Percentiles rank a stretch among this genome's conserved stretches.
These are phyloP conservation scores for Diospyros kaki DNA, from an alignment of 148 eudicot species.

Conservation along the genomic window DNA sequence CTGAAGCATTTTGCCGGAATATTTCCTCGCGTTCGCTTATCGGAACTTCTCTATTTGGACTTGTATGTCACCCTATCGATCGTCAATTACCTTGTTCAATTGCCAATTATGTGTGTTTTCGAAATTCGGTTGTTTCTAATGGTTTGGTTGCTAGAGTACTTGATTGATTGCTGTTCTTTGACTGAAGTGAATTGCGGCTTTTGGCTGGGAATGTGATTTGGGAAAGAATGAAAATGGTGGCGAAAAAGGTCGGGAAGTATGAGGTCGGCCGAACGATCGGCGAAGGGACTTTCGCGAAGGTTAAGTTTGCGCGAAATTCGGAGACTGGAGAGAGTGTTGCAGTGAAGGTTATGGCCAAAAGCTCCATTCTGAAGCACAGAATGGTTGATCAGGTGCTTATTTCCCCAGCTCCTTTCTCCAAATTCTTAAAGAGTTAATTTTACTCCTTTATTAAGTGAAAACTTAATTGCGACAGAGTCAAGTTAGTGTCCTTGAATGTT, in stretches of 20 bases:
- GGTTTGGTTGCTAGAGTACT: neutral
- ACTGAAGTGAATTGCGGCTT: conserved; percentile 5
- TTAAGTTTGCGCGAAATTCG: conserved; percentile 59
- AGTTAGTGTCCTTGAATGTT: neutral
- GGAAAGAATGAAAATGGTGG: conserved; percentile 19
- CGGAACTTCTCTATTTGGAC: too few species aligned
- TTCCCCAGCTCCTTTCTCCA: neutral
- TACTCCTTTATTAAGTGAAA: neutral
- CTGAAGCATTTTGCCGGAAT: too few species aligned
- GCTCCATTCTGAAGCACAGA: conserved; percentile 70
- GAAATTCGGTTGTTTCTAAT: too few species aligned
- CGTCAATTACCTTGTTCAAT: too few species aligned
- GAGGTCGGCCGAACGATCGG: conserved; percentile 85
- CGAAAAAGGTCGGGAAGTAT: conserved; percentile 70
- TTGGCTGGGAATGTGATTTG: conserved; percentile 14
- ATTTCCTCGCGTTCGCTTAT: too few species aligned
- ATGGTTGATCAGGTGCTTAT: conserved; percentile 85
- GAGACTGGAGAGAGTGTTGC: conserved; percentile 84
- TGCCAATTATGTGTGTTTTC: too few species aligned
- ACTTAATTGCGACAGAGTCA: neutral
- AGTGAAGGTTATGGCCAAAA: conserved; percentile 75
- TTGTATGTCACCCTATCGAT: too few species aligned
- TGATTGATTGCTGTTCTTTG: neutral
- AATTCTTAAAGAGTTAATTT: neutral
- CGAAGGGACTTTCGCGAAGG: conserved; percentile 85